Evolutionary conservation across 148 eudicot genomes (phyloP).

Genomic region (Fagopyrum tataricum): DNA sequence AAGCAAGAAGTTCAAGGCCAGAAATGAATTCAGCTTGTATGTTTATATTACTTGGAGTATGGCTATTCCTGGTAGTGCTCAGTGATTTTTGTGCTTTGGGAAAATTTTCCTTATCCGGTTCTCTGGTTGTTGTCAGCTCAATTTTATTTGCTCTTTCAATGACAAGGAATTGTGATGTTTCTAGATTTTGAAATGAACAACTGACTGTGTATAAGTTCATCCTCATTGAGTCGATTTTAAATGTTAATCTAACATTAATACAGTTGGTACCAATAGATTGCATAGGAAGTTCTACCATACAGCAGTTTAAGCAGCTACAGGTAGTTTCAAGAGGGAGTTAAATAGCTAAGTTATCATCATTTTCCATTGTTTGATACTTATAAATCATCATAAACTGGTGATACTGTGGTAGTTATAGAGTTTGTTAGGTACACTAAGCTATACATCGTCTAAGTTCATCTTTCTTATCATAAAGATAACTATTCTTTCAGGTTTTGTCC

Average conservation of each 20-base stretch:
- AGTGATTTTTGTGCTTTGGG: too few species aligned
- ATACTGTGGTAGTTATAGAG: background rate
- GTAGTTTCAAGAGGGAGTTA: too few species aligned
- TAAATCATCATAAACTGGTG: background rate
- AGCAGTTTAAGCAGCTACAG: background rate
- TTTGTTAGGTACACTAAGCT: background rate
- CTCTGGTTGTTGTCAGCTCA: too few species aligned
- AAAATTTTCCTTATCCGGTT: too few species aligned
- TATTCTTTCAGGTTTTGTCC: conserved; percentile 73
- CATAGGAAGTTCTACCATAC: background rate
- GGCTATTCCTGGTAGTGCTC: too few species aligned
- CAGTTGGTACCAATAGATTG: background rate
- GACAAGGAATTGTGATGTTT: too few species aligned
- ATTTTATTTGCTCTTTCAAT: too few species aligned
- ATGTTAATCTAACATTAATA: background rate
- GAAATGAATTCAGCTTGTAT: background rate
- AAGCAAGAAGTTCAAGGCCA: background rate
- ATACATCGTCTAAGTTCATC: background rate
- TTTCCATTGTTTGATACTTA: background rate
- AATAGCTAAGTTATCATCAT: background rate
- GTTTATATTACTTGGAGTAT: background rate
- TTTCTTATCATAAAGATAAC: background rate
- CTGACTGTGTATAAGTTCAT: background rate
- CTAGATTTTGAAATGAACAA: background rate
- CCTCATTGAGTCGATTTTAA: background rate